phyloP scores from a whole-genome alignment of 106 monocot genomes.

The Allium cepa region DNA sequence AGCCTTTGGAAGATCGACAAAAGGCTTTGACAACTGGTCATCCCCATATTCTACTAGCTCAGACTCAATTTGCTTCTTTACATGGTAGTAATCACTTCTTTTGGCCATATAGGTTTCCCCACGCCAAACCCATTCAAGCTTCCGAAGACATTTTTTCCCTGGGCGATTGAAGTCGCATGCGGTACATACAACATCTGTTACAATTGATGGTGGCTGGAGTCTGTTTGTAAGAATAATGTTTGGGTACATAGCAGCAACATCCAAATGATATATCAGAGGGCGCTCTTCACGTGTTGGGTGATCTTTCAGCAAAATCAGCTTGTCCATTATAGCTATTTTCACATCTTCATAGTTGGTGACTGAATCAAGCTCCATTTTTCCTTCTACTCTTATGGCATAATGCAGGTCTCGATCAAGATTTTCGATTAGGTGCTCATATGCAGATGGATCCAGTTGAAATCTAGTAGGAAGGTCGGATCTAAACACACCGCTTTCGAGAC shows the following conservation, averaged over 20 bases:
- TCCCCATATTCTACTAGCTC: conserved; percentile 56
- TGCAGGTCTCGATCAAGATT: conserved; percentile 98
- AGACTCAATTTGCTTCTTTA: conserved; percentile 93
- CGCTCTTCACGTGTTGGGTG: conserved; percentile 66
- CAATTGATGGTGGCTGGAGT: conserved; percentile 96
- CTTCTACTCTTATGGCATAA: conserved; percentile 87
- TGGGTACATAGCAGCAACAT: conserved; percentile 99
- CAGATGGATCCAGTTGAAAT: conserved; percentile 89
- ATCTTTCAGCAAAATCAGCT: conserved; percentile 75
- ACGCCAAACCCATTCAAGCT: conserved; percentile 99
- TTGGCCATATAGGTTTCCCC: conserved; percentile 91
- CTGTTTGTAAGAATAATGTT: conserved; percentile 99
- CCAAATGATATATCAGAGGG: conserved; percentile 97
- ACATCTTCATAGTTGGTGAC: conserved; percentile 91
- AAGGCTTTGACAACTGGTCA: conserved; percentile 35
- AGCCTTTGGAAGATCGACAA: conserved; percentile 68
- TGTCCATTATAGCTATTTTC: conserved; percentile 74
- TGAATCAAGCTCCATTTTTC: conserved; percentile 79
- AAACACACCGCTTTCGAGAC: conserved; percentile 98
- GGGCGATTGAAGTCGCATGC: conserved; percentile 99
- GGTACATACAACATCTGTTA: conserved; percentile 90
- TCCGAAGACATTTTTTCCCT: conserved; percentile 89
- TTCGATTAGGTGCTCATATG: conserved; percentile 79
- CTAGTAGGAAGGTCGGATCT: conserved; percentile 96
- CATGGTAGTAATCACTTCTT: conserved; percentile 88